Conservation (phyloP, 176 grass and related monocot species). For the Oryza meridionalis region DNA sequence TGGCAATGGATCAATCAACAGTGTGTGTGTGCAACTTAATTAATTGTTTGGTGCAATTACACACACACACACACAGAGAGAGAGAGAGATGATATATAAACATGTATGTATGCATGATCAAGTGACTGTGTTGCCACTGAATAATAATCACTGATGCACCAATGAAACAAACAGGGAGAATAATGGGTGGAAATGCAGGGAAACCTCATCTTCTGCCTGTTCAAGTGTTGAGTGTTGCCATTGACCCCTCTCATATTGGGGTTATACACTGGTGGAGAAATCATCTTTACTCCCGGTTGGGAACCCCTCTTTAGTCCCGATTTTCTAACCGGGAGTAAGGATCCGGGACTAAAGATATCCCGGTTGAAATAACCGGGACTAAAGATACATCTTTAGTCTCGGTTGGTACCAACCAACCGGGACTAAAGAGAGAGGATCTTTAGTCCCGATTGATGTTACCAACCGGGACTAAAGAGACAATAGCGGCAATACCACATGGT, state of each 20-base stretch:
- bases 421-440: too few relatives aligned
- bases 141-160: neutral
- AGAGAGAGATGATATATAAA: neutral
- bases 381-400: too few relatives aligned
- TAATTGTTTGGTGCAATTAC: neutral
- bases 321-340: too few relatives aligned
- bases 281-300: too few relatives aligned
- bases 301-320: too few relatives aligned
- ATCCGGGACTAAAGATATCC: too few relatives aligned
- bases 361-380: too few relatives aligned
- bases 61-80: neutral
- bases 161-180: neutral
- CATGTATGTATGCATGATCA: neutral
- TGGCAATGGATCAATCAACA: neutral
- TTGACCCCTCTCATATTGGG: slow-evolving; percentile 22
- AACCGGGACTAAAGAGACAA: too few relatives aligned
- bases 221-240: slow-evolving; percentile 42
- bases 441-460: too few relatives aligned
- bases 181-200: slow-evolving; percentile 18
- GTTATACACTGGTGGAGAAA: too few relatives aligned
- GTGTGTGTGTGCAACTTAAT: neutral
- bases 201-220: slow-evolving; percentile 44
- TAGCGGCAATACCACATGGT: too few relatives aligned
- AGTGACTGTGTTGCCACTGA: slow-evolving; percentile 26
- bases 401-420: too few relatives aligned